phyloP scores from a whole-genome alignment of 352 stramenopile genomes.

The Phytophthora nicotianae region DNA sequence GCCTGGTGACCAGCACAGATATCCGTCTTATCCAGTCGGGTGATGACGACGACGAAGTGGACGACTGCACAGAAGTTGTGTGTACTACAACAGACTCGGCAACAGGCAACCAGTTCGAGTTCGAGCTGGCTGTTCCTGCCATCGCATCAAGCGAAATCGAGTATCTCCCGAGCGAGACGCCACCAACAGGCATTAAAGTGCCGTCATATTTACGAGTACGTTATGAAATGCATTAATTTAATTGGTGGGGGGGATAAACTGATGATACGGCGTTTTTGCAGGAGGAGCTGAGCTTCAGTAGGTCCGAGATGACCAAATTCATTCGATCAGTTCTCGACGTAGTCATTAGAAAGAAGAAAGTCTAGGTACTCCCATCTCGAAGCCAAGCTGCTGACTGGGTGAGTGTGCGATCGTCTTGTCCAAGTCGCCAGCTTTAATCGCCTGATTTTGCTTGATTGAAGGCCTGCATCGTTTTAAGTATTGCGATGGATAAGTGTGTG shows the following conservation, averaged over 20 bases:
- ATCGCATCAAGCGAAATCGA: conserved; percentile 77
- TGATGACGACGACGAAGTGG: conserved; percentile 57
- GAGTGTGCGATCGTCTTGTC: background rate
- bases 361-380: conserved; percentile 16
- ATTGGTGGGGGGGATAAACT: background rate
- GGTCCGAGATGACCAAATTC: conserved; percentile 84
- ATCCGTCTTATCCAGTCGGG: conserved; percentile 71
- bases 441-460: conserved; percentile 9
- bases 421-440: conserved; percentile 10
- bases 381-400: conserved; percentile 9
- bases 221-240: conserved; percentile 8
- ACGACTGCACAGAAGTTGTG: conserved; percentile 66
- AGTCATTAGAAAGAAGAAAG: conserved; percentile 79
- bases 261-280: conserved; percentile 21
- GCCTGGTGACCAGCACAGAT: conserved; percentile 76
- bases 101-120: conserved; percentile 71
- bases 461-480: background rate
- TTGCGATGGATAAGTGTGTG: conserved; percentile 3
- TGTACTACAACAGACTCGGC: conserved; percentile 73
- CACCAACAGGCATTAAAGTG: conserved; percentile 53
- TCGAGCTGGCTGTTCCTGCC: conserved; percentile 73
- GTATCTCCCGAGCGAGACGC: conserved; percentile 72
- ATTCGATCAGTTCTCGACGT: conserved; percentile 83
- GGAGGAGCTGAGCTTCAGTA: conserved; percentile 84
- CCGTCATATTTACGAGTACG: conserved; percentile 78